A percentile compares a stretch with the other conserved stretches of the same genome.
Conservation (phyloP, 2,329 filamentous ascomycete genomes). For the Ophiostoma sp. region DNA sequence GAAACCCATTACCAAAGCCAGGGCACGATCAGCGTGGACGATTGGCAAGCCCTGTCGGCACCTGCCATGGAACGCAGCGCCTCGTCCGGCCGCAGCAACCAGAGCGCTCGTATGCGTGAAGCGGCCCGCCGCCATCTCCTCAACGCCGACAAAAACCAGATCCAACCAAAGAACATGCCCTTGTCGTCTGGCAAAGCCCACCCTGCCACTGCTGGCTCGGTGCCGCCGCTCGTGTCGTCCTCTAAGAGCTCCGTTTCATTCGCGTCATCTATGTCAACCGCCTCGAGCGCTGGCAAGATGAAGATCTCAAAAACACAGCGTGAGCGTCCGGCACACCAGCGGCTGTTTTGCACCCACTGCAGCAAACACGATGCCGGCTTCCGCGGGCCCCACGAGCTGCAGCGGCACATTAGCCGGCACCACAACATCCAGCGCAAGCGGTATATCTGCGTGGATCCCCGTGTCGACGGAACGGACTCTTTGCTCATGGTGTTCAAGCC, state of each 20-base stretch:
- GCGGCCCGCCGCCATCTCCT: slow-evolving; percentile 41
- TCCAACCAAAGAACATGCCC: slow-evolving; percentile 41
- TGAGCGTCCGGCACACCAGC: slow-evolving; percentile 62
- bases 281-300: slow-evolving; percentile 34
- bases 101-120: slow-evolving; percentile 39
- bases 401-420: slow-evolving; percentile 59
- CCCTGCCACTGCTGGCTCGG: not conserved
- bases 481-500: slow-evolving; percentile 54
- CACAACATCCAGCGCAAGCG: slow-evolving; percentile 56
- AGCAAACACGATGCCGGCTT: slow-evolving; percentile 70
- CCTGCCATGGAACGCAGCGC: slow-evolving; percentile 44
- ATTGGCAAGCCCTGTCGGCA: slow-evolving; percentile 45
- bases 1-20: not conserved
- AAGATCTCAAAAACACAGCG: slow-evolving; percentile 42
- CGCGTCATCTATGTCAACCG: not conserved
- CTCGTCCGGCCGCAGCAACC: slow-evolving; percentile 30
- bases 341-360: slow-evolving; percentile 66
- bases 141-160: slow-evolving; percentile 34
- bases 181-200: not conserved
- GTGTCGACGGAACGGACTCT: slow-evolving; percentile 35
- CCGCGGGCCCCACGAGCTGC: slow-evolving; percentile 77
- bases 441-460: slow-evolving; percentile 54
- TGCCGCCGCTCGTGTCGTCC: too few relatives aligned
- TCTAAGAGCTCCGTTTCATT: slow-evolving; percentile 22
- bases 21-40: slow-evolving; percentile 15